Evolutionary conservation across 139 green algal genomes (phyloP), one percentile per base, ranked within the genome.

Genomic region (Tetradesmus obliquus): DNA sequence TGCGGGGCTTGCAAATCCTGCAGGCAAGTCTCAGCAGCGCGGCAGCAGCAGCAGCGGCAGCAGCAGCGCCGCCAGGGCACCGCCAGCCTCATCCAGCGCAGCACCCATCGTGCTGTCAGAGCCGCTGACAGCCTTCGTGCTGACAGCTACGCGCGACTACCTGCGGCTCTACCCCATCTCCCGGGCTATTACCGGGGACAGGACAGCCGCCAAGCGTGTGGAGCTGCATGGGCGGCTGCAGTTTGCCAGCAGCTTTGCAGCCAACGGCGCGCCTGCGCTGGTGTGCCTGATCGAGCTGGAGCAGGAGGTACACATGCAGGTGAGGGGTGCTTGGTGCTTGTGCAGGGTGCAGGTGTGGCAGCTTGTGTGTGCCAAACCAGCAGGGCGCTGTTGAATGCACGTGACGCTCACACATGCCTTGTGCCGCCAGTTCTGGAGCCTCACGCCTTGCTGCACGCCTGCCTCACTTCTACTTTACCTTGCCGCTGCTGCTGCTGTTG

Each of bases 191-290:
- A 10, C 69, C 0, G 92, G 54, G 12, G 93, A 94, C 20, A 74
- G 94, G 19, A 80, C 86, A 60, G 84, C 51, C 2, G 45, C 79
- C 22, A 45, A 58, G 82, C 54, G 57, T 2, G 76, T 91, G n/a
- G 1, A 10, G 96, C 90, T 19, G 89, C 91, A 9, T 74, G 79
- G 79, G 96, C 87, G 3, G 96, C 96, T 55, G 94, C 95, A 82
- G 51, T 86, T 90, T 71, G 86, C 71, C 53, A 90, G 86, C 86
- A 84, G 71, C 71, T 90, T 90, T 84, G 86, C 71, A 15, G 86
- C 71, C 72, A 83, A 81, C 17, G 92, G 86, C 2, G 93, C 91
- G 1, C 91, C 93, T 55, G 91, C 88, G 2, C 58, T 95, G 58
- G 24, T 93, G 80, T 92, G 86, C 55, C 54, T 90, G 86, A 10